Conservation (phyloP, 1,284 basidiomycete genomes). For the Schizophyllum commune region DNA sequence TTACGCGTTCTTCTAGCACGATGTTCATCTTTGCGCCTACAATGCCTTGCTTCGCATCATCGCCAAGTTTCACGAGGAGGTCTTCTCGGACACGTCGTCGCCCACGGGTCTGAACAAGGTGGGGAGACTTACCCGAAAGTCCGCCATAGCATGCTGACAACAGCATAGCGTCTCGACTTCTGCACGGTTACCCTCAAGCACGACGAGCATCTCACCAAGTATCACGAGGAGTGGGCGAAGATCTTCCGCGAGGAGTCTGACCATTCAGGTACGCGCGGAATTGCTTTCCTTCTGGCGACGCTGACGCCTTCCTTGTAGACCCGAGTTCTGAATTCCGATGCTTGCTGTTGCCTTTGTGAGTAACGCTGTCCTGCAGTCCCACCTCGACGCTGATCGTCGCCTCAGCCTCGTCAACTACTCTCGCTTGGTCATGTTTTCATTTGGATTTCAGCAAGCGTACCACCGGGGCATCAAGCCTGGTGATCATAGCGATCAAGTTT, state of each 20-base stretch:
- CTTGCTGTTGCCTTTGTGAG: conserved; percentile 68
- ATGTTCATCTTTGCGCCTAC: conserved; percentile 69
- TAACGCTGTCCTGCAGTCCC: conserved; percentile 4
- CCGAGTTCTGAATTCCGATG: conserved; percentile 55
- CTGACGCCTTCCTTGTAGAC: conserved; percentile 31
- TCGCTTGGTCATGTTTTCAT: conserved; percentile 79
- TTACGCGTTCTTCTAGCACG: conserved; percentile 36
- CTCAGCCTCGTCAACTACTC: conserved; percentile 66
- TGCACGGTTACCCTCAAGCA: conserved; percentile 51
- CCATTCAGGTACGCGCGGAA: conserved; percentile 31
- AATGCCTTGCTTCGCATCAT: conserved; percentile 63
- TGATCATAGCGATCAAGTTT: conserved; percentile 39
- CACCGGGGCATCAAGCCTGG: conserved; percentile 55
- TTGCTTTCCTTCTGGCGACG: neutral
- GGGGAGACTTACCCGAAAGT: neutral
- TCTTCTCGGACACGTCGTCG: conserved; percentile 65
- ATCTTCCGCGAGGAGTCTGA: conserved; percentile 52
- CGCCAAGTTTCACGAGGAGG: conserved; percentile 64
- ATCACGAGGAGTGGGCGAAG: conserved; percentile 55
- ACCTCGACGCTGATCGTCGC: conserved; percentile 12
- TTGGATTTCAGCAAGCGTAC: conserved; percentile 78
- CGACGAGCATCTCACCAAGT: conserved; percentile 48
- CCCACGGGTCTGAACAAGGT: conserved; percentile 70
- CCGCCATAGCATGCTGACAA: neutral
- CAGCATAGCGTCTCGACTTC: conserved; percentile 56